Percentiles rank a stretch among this genome's conserved stretches.
Evolutionary conservation across 1,284 basidiomycete genomes (phyloP).

Genomic region (Sporisorium reilianum): DNA sequence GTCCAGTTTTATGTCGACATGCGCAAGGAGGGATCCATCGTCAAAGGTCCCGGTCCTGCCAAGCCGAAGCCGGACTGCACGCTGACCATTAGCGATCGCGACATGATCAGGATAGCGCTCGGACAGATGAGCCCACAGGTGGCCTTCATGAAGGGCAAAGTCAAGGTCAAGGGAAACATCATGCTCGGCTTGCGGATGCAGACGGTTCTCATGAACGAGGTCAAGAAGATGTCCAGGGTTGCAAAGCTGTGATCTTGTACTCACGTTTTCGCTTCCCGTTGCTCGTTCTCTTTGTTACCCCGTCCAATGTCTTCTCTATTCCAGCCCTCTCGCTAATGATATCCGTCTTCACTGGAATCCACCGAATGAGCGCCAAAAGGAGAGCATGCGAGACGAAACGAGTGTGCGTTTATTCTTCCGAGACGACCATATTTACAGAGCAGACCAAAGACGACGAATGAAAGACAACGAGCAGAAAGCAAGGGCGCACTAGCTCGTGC

Average conservation of each 20-base stretch:
- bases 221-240: conserved; percentile 51
- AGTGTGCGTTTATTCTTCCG: not conserved
- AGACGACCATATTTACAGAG: conserved; percentile 10
- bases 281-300: not conserved
- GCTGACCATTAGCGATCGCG: conserved; percentile 53
- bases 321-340: not conserved
- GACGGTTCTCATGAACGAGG: conserved; percentile 55
- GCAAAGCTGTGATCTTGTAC: conserved; percentile 38
- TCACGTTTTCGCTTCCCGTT: not conserved
- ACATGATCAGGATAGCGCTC: conserved; percentile 58
- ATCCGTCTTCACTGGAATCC: not conserved
- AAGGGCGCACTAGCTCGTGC: not conserved
- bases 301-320: not conserved
- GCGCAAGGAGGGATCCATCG: conserved; percentile 49
- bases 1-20: conserved; percentile 59
- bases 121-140: conserved; percentile 56
- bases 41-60: conserved; percentile 36
- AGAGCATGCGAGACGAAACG: conserved; percentile 3
- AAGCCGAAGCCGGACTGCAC: conserved; percentile 60
- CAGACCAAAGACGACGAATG: not conserved
- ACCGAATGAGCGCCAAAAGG: not conserved
- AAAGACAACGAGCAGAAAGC: conserved; percentile 7
- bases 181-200: conserved; percentile 60
- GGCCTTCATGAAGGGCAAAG: conserved; percentile 58
- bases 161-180: conserved; percentile 61